Evolutionary conservation across 768 basidiomycete species (phyloP).

Genomic region (Tylopilus plumbeoviolaceoides): DNA sequence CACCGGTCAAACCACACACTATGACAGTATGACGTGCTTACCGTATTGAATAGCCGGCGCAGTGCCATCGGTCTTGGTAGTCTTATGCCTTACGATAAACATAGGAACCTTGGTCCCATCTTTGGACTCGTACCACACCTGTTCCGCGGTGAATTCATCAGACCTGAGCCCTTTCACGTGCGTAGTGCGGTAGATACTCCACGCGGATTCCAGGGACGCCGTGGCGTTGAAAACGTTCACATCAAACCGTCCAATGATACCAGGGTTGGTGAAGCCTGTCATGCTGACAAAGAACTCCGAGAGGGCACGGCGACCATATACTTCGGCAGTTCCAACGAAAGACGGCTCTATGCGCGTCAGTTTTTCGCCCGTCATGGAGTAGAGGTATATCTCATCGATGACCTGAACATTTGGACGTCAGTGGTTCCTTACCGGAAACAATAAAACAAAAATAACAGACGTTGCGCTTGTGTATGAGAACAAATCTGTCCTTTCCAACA

Average conservation of each 20-base stretch:
- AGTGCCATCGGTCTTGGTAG: constrained; percentile 65
- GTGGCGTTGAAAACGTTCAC: constrained; percentile 35
- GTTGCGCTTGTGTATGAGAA: constrained; percentile 66
- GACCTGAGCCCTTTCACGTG: constrained; percentile 56
- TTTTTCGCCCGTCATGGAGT: constrained; percentile 50
- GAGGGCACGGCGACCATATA: constrained; percentile 50
- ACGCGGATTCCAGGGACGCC: constrained; percentile 42
- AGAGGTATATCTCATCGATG: constrained; percentile 75
- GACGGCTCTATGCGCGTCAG: constrained; percentile 56
- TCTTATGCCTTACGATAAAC: constrained; percentile 78
- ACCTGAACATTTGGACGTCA: constrained; percentile 39
- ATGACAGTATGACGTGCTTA: constrained; percentile 21
- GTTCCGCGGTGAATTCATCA: constrained; percentile 65
- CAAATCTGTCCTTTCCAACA: constrained; percentile 54
- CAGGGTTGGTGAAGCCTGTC: constrained; percentile 70
- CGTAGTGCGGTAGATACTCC: constrained; percentile 57
- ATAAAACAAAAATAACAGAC: constrained; percentile 36
- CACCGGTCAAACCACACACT: background rate
- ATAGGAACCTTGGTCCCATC: constrained; percentile 81
- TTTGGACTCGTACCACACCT: constrained; percentile 78
- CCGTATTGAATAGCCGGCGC: constrained; percentile 79
- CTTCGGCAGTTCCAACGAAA: constrained; percentile 60
- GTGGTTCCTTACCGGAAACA: background rate
- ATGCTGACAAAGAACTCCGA: constrained; percentile 61
- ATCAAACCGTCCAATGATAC: constrained; percentile 60